Evolutionary conservation across 1,284 basidiomycete species (phyloP), one percentile per base, ranked within the genome.

Genomic region (Fomitopsis pinicola): DNA sequence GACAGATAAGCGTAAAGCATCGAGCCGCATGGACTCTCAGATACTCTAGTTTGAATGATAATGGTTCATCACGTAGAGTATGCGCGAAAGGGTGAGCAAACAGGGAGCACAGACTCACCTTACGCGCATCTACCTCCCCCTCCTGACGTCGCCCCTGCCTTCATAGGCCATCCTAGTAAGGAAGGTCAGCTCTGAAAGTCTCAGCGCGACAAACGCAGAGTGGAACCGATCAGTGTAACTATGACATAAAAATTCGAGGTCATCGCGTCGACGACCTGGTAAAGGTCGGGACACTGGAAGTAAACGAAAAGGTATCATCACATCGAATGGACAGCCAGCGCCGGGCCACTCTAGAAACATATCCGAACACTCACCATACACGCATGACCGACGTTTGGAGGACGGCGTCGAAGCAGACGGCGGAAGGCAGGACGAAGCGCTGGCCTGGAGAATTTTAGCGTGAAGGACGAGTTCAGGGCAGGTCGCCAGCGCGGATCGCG

Each of bases 1-100:
- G 80, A 82, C 78, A 84, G 80, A 85, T 80, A 73, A 64, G 70
- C 54, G 69, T 66, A 88, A 86, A 89, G 81, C 89, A 89, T 86
- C 69, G 87, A 77, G 81, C 80, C 74, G 61, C 62, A 14, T 9
- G 42, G 74, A 78, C 83, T 76, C 88, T 91, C 89, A 91, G 79
- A 90, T 87, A 91, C 89, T 91, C 89, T 91, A 91, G 89, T 91
- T 91, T 91, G 89, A 88, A 88, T 81, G 76, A 72, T 77, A 76
- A 77, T 69, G 74, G 66, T 75, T 90, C 89, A 89, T 88, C 67
- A 65, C 70, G 63, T 67, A 59, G 66, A 63, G 42, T 58, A 45
- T 50, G 35, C 17, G 12, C 15, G 28, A 42, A 19, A 9, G 30
- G 44, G 48, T 58, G 38, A 44, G 8, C 26, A 30, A 55, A 67